Percentiles rank a stretch among this genome's conserved stretches.
Conservation (phyloP, 202 grass and related monocot genomes). For the Cymbopogon flexuosus region DNA sequence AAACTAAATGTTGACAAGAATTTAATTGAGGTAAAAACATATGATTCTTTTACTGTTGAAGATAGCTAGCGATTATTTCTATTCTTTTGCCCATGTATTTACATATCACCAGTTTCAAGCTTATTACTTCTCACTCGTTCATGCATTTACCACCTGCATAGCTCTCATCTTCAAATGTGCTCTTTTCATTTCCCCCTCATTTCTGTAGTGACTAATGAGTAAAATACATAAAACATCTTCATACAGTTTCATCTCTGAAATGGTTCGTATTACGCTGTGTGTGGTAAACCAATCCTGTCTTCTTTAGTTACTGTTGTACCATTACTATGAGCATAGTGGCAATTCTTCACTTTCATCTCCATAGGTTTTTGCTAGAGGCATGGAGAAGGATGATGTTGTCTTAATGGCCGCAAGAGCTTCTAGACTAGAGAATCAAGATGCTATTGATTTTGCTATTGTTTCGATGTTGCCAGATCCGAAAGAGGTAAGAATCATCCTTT, state of each 20-base stretch:
- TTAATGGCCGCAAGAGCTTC: conserved; percentile 72
- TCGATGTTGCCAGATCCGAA: conserved; percentile 56
- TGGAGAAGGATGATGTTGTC: conserved; percentile 43
- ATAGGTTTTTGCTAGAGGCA: conserved; percentile 41
- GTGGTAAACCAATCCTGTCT: background rate
- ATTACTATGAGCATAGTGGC: background rate
- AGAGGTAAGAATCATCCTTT: conserved; percentile 38
- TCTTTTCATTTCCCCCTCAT: background rate
- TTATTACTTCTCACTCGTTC: background rate
- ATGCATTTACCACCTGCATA: background rate
- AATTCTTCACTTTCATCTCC: conserved; percentile 9
- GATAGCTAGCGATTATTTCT: background rate
- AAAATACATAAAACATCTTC: conserved; percentile 26
- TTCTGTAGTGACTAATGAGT: background rate
- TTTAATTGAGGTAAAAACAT: conserved; percentile 55
- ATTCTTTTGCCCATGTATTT: conserved; percentile 7
- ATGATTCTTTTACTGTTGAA: conserved; percentile 22
- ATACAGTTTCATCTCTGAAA: conserved; percentile 14
- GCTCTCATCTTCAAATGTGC: background rate
- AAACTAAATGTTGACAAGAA: conserved; percentile 63
- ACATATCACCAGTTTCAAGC: background rate
- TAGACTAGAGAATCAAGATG: conserved; percentile 72
- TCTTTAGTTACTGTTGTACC: background rate
- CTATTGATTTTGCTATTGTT: conserved; percentile 70
- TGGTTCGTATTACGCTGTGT: conserved; percentile 2